Conservation (phyloP, 352 stramenopile species). For the Globisporangium apiculatum region DNA sequence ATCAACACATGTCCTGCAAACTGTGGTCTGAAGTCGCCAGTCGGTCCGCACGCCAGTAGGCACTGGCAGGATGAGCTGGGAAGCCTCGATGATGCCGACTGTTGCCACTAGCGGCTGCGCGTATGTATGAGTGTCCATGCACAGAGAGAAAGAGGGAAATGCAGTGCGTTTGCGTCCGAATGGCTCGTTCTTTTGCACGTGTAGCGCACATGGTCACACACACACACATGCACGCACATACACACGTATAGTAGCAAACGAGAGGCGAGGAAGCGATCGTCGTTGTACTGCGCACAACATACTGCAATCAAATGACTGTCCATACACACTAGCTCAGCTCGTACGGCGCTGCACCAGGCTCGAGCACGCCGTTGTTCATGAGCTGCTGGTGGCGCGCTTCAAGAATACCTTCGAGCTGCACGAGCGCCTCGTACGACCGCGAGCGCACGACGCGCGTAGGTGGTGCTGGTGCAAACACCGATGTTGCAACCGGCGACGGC, state of each 20-base stretch:
- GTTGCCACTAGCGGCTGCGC: too few relatives aligned
- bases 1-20: background rate
- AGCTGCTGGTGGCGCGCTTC: conserved; percentile 64
- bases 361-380: conserved; percentile 38
- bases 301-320: too few relatives aligned
- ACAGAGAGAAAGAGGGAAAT: background rate
- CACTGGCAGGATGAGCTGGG: too few relatives aligned
- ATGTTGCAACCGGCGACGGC: background rate
- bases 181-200: too few relatives aligned
- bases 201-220: too few relatives aligned
- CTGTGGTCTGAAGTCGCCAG: too few relatives aligned
- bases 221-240: too few relatives aligned
- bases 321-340: background rate
- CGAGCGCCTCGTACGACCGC: conserved; percentile 67
- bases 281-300: background rate
- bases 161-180: background rate
- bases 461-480: background rate
- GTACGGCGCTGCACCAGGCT: background rate
- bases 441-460: conserved; percentile 22
- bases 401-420: conserved; percentile 65
- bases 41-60: too few relatives aligned
- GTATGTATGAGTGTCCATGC: background rate
- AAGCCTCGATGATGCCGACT: too few relatives aligned
- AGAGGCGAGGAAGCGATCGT: too few relatives aligned
- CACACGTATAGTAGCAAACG: too few relatives aligned